Conservation (phyloP, 345 rosid species). For the Cardamine occulta region DNA sequence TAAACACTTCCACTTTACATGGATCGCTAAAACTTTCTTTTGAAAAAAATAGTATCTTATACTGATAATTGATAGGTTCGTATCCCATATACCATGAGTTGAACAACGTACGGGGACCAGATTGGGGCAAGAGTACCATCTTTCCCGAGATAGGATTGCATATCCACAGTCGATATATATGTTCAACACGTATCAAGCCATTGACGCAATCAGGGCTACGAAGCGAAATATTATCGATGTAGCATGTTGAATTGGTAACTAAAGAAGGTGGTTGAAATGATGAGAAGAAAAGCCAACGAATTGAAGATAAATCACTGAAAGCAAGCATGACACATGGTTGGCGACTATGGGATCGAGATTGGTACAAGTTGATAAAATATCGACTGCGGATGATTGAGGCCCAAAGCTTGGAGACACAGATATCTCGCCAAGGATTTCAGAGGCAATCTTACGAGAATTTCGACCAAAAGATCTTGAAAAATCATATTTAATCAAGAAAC, state of each 20-base stretch:
- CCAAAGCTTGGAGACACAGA: neutral
- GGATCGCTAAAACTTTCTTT: neutral
- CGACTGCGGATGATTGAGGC: slow-evolving; percentile 1
- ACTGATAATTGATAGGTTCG: slow-evolving; percentile 6
- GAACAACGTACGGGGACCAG: neutral
- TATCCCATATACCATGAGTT: neutral
- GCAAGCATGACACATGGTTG: neutral
- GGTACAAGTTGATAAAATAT: neutral
- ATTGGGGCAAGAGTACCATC: neutral
- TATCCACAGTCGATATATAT: neutral
- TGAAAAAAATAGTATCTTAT: neutral
- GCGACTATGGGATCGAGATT: neutral
- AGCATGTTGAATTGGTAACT: neutral
- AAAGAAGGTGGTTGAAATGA: neutral
- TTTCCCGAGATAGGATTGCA: neutral
- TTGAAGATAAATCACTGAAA: neutral
- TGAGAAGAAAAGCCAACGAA: neutral
- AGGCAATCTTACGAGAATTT: neutral
- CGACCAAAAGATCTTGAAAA: neutral
- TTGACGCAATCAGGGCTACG: neutral
- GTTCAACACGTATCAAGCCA: neutral
- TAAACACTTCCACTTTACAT: neutral
- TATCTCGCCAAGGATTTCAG: neutral
- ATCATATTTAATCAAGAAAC: neutral
- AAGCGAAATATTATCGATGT: too few species aligned